Percentiles rank a stretch among this genome's conserved stretches.
These are phyloP conservation scores for Hemisphaericaspora xylofermentans DNA, from an alignment of 1,139 yeast genomes.

Conservation along the genomic window DNA sequence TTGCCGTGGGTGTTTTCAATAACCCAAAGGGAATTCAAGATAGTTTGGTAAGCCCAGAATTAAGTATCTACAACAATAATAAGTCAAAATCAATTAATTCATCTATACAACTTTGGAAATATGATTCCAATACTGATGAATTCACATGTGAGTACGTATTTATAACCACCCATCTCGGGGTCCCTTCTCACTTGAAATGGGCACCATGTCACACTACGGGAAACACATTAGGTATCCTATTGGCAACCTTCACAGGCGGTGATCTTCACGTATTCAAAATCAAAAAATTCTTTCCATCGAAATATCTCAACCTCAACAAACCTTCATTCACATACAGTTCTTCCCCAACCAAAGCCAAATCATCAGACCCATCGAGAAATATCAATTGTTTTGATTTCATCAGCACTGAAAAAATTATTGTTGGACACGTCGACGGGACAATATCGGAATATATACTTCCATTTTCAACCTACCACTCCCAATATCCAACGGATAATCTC, in stretches of 20 bases:
- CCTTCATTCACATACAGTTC: slow-evolving; percentile 30
- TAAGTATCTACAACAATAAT: slow-evolving; percentile 29
- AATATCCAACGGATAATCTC: background rate
- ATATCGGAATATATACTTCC: slow-evolving; percentile 60
- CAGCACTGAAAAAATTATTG: slow-evolving; percentile 47
- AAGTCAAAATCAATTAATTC: slow-evolving; percentile 24
- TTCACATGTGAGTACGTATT: slow-evolving; percentile 30
- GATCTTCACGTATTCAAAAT: slow-evolving; percentile 53
- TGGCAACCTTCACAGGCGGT: slow-evolving; percentile 66
- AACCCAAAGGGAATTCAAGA: slow-evolving; percentile 27
- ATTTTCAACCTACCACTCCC: slow-evolving; percentile 7
- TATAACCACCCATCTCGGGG: slow-evolving; percentile 51
- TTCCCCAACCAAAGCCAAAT: slow-evolving; percentile 2
- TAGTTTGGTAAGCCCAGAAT: slow-evolving; percentile 28
- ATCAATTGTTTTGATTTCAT: slow-evolving; percentile 54
- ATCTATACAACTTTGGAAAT: slow-evolving; percentile 49
- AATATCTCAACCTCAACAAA: slow-evolving; percentile 22
- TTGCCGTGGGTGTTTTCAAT: slow-evolving; percentile 52
- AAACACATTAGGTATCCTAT: slow-evolving; percentile 43
- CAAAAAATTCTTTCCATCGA: slow-evolving; percentile 10
- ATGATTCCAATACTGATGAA: slow-evolving; percentile 27
- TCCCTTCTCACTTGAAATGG: slow-evolving; percentile 55
- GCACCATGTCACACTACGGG: slow-evolving; percentile 29
- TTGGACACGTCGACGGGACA: slow-evolving; percentile 67
- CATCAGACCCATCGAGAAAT: slow-evolving; percentile 26